Evolutionary conservation across 805 yeast genomes (phyloP), one percentile per base, ranked within the genome.

Genomic region (Millerozyma miso): DNA sequence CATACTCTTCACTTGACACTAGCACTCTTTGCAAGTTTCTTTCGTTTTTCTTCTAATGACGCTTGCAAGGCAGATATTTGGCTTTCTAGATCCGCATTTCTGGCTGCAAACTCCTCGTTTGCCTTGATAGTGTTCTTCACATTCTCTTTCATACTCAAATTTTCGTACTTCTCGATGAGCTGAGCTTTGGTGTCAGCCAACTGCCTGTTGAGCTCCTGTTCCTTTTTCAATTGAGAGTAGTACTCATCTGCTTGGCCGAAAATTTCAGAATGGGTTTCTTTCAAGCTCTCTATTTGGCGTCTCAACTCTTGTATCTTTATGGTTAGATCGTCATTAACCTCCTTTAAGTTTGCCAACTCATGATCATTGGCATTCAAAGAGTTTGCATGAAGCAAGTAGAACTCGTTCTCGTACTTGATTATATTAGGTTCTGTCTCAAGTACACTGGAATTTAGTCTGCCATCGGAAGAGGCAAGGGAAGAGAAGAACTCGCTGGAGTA

Each of bases 51-150:
- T 29, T 55, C 65, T 14, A 67, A 54, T 5, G 45, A 35, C 40
- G 45, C 48, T 50, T 52, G 56, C 32, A 66, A 40, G 18, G 42
- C 55, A 6, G 43, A 55, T 14, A 70, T 60, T 42, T 64, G 73
- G n/a, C 40, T 49, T 49, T 65, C 67, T 23, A 70, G 53, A 33
- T 65, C 69, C 4, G 47, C 19, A 39, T 65, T 67, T 36, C 65
- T 56, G 36, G 52, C 52, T 8, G 60, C 53, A 43, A 70, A 68
- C 23, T 69, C 75, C 45, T 59, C 47, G 46, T 70, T 70, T 32
- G 75, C 75, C 43, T 65, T 59, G 37, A 60, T 64, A 1, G 71
- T 65, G 41, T 67, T 67, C 32, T 55, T 57, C 33, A 67, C 54
- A 43, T 67, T 67, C 43, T 62, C 67, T 35, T 63, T 63, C 71